Evolutionary conservation across 768 basidiomycete genomes (phyloP).

Genomic region (Exsudoporus frostii): DNA sequence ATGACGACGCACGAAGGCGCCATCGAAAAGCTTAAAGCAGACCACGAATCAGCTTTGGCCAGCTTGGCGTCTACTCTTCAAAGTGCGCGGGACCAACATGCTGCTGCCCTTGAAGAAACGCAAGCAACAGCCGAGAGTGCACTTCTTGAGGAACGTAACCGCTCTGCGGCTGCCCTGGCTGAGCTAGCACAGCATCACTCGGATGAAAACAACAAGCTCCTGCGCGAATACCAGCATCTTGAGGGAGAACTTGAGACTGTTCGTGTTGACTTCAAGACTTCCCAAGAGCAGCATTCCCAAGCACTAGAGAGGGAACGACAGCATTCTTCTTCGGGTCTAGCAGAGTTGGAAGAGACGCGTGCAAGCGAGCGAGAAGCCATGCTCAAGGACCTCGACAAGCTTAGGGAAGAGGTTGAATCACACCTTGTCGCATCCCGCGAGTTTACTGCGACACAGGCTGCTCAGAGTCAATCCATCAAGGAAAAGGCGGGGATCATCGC

Average conservation of each 20-base stretch:
- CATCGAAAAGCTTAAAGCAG: slow-evolving; percentile 37
- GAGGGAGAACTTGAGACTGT: slow-evolving; percentile 56
- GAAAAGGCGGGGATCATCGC: slow-evolving; percentile 49
- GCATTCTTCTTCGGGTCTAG: slow-evolving; percentile 17
- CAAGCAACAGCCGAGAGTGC: slow-evolving; percentile 31
- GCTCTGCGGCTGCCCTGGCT: slow-evolving; percentile 42
- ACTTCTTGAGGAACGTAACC: slow-evolving; percentile 47
- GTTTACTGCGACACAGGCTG: slow-evolving; percentile 31
- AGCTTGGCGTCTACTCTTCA: slow-evolving; percentile 40
- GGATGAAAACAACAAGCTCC: slow-evolving; percentile 43
- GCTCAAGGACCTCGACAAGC: slow-evolving; percentile 45
- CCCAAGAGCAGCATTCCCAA: slow-evolving; percentile 15
- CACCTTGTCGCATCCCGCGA: slow-evolving; percentile 48
- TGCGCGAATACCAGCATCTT: slow-evolving; percentile 36
- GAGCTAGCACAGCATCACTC: slow-evolving; percentile 49
- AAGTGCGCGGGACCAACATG: slow-evolving; percentile 35
- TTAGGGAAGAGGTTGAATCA: slow-evolving; percentile 50
- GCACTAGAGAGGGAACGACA: slow-evolving; percentile 29
- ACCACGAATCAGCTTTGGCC: slow-evolving; percentile 47
- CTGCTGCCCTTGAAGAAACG: slow-evolving; percentile 36
- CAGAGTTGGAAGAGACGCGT: slow-evolving; percentile 16
- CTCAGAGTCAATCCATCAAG: slow-evolving; percentile 46
- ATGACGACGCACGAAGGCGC: slow-evolving; percentile 43
- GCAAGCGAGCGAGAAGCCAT: slow-evolving; percentile 29
- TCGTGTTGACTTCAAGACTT: slow-evolving; percentile 40